Base-by-base conservation (phyloP, 805 yeast species). In the Cyberlindnera mrakii region DNA sequence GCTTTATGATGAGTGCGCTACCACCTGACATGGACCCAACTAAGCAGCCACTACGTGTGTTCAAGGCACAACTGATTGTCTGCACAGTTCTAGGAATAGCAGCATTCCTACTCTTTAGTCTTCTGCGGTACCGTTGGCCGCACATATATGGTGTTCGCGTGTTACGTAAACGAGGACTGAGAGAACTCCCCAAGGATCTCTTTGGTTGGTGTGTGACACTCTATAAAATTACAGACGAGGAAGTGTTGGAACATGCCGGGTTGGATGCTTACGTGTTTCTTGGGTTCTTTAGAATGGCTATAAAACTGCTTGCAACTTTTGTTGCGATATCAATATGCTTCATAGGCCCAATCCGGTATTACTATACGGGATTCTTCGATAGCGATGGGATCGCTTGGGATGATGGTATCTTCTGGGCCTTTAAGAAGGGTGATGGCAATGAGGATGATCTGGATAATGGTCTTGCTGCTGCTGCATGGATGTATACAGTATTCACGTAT, bases 201-300 rank as follows among this genome's bases (percentile, higher is more conserved):
- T 85, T 89, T 55, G 89, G 91, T 2, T 91, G 98, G 98, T 71
- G 90, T n/a, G 70, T 77, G 1, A 75, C 78, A 0, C 65, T 91
- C 9, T 75, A 77, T 57, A 61, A 62, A 14, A 78, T 91, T n/a
- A 70, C 74, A 18, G 98, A 93, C 51, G 74, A 77, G 10, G 88
- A 89, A 47, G 78, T 93, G 1, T 68, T 93, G 41, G 91, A 88
- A 48, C 83, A 82, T 54, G 95, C 96, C 3, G 99, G 99, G 0
- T 65, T 91, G 37, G 99, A 91, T 65, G 97, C 97, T 0, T 88
- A 74, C 64, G 98, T 93, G 40, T 91, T 85, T 55, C 65, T 91
- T 27, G 88, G 91, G 2, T 91, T 91, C 63, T 93, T 93, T 74
- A 82, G 84, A 46, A 87, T 90, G 89, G 77, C 93, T 46, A 85